Evolutionary conservation across 805 yeast genomes (phyloP).

Genomic region (Saccharomycopsis vini): DNA sequence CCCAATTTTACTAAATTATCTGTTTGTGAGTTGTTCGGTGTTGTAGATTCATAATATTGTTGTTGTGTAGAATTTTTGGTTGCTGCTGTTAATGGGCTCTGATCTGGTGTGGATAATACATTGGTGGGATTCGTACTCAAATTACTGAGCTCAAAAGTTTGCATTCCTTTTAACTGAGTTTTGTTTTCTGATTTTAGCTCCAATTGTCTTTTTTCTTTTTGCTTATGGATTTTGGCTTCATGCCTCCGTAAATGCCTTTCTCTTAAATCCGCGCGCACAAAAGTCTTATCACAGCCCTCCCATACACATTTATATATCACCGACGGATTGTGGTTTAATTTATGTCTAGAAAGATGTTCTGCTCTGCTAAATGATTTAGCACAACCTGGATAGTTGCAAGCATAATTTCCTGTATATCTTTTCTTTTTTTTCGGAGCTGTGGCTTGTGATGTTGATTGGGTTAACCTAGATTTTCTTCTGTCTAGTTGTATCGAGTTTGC

Average conservation of each 20-base stretch:
- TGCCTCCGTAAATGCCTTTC: conserved; percentile 39
- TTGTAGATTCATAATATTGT: no score
- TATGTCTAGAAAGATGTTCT: conserved; percentile 58
- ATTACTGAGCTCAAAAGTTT: no score
- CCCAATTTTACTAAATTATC: no score
- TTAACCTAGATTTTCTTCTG: no score
- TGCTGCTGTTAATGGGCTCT: no score
- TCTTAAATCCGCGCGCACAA: conserved; percentile 52
- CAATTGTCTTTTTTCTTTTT: conserved; percentile 19
- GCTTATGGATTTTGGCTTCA: conserved; percentile 26
- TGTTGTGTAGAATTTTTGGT: no score
- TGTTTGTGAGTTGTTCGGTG: no score
- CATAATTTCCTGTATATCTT: conserved; percentile 23
- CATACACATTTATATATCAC: conserved; percentile 45
- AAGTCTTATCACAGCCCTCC: conserved; percentile 46
- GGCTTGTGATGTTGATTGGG: background rate
- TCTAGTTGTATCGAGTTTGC: no score
- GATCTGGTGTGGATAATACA: no score
- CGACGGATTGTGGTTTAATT: conserved; percentile 49
- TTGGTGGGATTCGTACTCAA: no score
- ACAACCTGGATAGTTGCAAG: conserved; percentile 42
- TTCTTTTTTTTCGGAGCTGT: conserved; percentile 5
- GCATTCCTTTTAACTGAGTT: conserved; percentile 13
- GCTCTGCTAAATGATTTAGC: conserved; percentile 48
- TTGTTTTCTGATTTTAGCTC: conserved; percentile 21